Conservation (phyloP, 495 filamentous ascomycete genomes). For the Xylaria flabelliformis region DNA sequence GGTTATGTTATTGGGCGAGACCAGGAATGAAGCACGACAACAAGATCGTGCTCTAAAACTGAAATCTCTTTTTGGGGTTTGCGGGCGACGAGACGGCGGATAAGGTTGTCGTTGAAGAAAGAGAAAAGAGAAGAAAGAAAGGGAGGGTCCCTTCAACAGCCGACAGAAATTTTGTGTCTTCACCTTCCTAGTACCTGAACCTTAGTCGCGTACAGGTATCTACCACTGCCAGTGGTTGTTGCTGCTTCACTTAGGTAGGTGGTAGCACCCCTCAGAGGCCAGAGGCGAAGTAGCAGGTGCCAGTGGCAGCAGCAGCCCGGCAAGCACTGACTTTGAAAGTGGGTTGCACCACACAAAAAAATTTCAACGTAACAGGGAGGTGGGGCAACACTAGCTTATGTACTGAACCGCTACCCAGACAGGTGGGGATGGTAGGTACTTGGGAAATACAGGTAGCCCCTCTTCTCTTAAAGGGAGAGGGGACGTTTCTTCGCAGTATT, state of each 20-base stretch:
- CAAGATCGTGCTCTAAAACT: constrained; percentile 41
- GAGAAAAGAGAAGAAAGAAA: constrained; percentile 28
- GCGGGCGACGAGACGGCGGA: constrained; percentile 43
- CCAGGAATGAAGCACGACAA: constrained; percentile 43
- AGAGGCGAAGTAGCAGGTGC: background rate
- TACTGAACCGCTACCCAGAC: no score
- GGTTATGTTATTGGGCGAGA: constrained; percentile 55
- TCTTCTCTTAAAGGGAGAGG: background rate
- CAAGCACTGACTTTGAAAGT: constrained; percentile 11
- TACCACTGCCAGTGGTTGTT: background rate
- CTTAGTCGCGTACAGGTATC: constrained; percentile 42
- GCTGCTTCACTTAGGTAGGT: background rate
- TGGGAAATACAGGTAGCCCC: background rate
- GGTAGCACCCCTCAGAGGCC: background rate
- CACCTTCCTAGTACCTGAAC: constrained; percentile 20
- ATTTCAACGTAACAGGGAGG: constrained; percentile 11
- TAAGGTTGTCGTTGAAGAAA: constrained; percentile 44
- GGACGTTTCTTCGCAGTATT: background rate
- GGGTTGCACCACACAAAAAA: constrained; percentile 26
- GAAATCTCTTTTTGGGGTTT: constrained; percentile 44
- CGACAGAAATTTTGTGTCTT: constrained; percentile 43
- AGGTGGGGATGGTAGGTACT: no score
- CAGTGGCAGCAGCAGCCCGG: constrained; percentile 9
- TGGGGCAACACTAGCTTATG: constrained; percentile 9
- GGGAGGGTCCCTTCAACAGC: constrained; percentile 31